Base-by-base conservation (phyloP, 306 rosid genomes). In the Calophaca sinica region DNA sequence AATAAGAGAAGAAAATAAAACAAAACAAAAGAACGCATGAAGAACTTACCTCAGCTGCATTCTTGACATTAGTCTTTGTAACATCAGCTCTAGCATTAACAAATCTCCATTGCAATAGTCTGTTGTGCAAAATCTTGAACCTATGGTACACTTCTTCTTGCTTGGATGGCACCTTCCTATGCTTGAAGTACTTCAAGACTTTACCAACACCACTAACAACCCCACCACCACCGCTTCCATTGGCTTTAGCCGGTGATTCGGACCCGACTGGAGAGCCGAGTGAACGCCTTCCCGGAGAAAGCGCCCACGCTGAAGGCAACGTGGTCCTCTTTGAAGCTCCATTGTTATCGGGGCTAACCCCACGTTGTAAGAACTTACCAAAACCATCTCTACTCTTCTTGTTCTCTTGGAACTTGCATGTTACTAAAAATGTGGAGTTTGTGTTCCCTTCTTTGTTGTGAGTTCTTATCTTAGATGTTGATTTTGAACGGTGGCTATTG, bases 291-390 rank as follows among this genome's bases (percentile, higher is more conserved):
- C 89, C 97, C 0, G 97, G 96, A 0, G 98, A 93, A 45, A 93
- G 72, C 0, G 97, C 97, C 98, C 98, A 93, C 0, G 98, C 96
- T 0, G 97, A 91, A 1, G 92, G 87, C 14, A 82, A 50, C 7
- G 60, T 64, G 1, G 77, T 3, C 20, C 50, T 79, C 86, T 63
- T 89, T 4, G 85, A 77, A 3, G 80, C 67, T 15, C 81, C 75
- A 36, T 31, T 33, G 29, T 63, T 42, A 9, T 82, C 61, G 10
- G 81, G 83, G 62, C 79, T 69, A 49, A 54, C 75, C 44, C 87
- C 85, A 4, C 74, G 72, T 15, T 74, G 83, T 62, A 73, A 57
- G 14, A 50, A 70, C 66, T 29, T 83, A 5, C 57, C 69, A 13
- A 73, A 73, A 41, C 81, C 76, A 11, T 80, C 57, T 13, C 61